Evolutionary conservation across 169 alveolate genomes (phyloP).

Genomic region (Theileria parva): DNA sequence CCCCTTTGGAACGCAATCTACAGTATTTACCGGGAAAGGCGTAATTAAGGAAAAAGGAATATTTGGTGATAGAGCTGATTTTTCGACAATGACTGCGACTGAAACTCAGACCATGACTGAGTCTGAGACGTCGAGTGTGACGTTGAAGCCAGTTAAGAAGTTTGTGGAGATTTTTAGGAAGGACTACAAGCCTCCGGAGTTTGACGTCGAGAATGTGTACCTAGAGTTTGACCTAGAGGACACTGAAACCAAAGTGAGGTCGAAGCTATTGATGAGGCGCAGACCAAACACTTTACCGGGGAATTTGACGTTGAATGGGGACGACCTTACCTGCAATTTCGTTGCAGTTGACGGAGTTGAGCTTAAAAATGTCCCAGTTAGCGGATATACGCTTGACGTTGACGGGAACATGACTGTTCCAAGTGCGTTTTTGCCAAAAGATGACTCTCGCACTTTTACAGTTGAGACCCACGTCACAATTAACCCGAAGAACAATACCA

Average conservation of each 20-base stretch:
- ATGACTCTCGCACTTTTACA: conserved; percentile 45
- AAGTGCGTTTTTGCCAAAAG: conserved; percentile 65
- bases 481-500: conserved; percentile 80
- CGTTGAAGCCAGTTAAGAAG: conserved; percentile 66
- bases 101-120: conserved; percentile 33
- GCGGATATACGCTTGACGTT: conserved; percentile 71
- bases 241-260: conserved; percentile 68
- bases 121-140: conserved; percentile 35
- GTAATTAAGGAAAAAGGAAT: background rate
- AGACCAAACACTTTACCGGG: conserved; percentile 70
- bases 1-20: background rate
- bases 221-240: conserved; percentile 78
- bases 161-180: conserved; percentile 77
- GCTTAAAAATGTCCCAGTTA: conserved; percentile 65
- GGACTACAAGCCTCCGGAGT: conserved; percentile 84
- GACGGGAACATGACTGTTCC: conserved; percentile 74
- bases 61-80: background rate
- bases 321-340: conserved; percentile 78
- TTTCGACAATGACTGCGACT: conserved; percentile 9
- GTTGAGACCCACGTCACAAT: conserved; percentile 79
- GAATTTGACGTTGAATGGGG: conserved; percentile 85
- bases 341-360: conserved; percentile 76
- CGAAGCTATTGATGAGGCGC: conserved; percentile 68
- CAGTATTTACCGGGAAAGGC: background rate
- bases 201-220: conserved; percentile 74